Base-by-base conservation (phyloP, 2,329 filamentous ascomycete species). In the Alternaria sp. region DNA sequence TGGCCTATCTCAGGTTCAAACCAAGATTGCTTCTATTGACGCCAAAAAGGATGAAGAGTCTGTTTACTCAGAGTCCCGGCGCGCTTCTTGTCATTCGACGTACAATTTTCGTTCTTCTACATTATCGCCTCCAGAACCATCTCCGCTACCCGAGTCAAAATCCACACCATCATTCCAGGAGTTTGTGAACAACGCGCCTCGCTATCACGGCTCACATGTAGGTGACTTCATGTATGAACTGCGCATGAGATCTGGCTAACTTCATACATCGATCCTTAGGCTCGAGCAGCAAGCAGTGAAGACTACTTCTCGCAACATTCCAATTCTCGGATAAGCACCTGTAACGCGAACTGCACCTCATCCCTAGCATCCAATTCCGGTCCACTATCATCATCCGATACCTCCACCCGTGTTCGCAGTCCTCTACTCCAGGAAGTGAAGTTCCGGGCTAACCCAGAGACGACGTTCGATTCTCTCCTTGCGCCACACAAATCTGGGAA, bases 391-490 rank as follows among this genome's bases (percentile, higher is more conserved):
- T 48, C 42, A 1, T 60, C 57, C 16, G 41, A 48, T 18, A 51
- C 24, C 16, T 57, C 61, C 5, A 57, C 24, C n/a, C 63, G 55
- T 11, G 48, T 61, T 3, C 59, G 59, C 22, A 72, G 71, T 41
- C 64, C 65, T 1, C 30, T 69, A 7, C 30, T 54, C 4, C 51
- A 53, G 3, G 59, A 64, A 34, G 41, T 51, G 0, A 46, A 36
- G 7, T 68, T 60, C 41, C 48, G 61, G 16, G 34, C 28, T n/a
- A 61, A 65, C 18, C 62, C 62, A 8, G 54, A 63, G 11, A 22
- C 64, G 2, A 75, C 73, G 0, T 75, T 75, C 41, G 72, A 76
- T 24, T 20, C 53, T 1, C 71, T 76, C 20, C 63, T 76, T n/a
- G 60, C 47, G 3, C 70, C 68, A 2, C 72, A 72, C 41, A 58